These are phyloP conservation scores for Epichloe brachyelytri DNA, from an alignment of 2,329 filamentous ascomycete species.

Conservation along the genomic window DNA sequence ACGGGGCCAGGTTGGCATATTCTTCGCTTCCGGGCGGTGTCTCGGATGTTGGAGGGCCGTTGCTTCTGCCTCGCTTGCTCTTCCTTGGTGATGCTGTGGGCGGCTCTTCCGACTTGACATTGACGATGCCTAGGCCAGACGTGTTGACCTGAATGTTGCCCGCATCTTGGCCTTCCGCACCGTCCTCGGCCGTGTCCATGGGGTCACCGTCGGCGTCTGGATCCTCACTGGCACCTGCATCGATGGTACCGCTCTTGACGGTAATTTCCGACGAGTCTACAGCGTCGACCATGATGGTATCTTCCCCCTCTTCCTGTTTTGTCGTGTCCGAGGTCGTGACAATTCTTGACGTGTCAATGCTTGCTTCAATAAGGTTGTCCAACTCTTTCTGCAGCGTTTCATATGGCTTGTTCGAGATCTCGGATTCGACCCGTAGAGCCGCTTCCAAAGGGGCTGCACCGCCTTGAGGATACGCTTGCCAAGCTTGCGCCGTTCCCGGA, in stretches of 20 bases:
- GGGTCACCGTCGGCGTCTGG: constrained; percentile 18
- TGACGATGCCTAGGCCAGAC: constrained; percentile 20
- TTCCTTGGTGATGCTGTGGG: constrained; percentile 11
- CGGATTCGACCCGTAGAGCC: constrained; percentile 69
- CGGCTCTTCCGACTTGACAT: constrained; percentile 7
- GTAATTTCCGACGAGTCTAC: constrained; percentile 33
- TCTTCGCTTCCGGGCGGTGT: constrained; percentile 37
- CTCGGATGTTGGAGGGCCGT: constrained; percentile 18
- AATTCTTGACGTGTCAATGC: constrained; percentile 41
- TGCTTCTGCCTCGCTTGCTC: constrained; percentile 13
- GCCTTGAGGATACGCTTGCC: constrained; percentile 81
- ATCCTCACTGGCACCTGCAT: constrained; percentile 12
- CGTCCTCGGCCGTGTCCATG: constrained; percentile 25
- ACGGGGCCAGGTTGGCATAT: constrained; percentile 22
- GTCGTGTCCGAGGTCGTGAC: constrained; percentile 23
- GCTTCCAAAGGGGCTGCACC: constrained; percentile 67
- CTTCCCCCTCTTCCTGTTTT: constrained; percentile 26
- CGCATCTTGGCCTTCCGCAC: constrained; percentile 21
- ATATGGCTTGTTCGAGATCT: constrained; percentile 57
- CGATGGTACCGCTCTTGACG: constrained; percentile 20
- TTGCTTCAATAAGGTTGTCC: constrained; percentile 57
- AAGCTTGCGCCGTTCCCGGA: constrained; percentile 71
- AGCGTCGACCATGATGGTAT: constrained; percentile 40
- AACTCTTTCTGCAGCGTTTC: constrained; percentile 62
- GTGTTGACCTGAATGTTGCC: constrained; percentile 35